Base-by-base conservation (phyloP, 202 grass and related monocot species). In the Bolboschoenoplectus hybrid region DNA sequence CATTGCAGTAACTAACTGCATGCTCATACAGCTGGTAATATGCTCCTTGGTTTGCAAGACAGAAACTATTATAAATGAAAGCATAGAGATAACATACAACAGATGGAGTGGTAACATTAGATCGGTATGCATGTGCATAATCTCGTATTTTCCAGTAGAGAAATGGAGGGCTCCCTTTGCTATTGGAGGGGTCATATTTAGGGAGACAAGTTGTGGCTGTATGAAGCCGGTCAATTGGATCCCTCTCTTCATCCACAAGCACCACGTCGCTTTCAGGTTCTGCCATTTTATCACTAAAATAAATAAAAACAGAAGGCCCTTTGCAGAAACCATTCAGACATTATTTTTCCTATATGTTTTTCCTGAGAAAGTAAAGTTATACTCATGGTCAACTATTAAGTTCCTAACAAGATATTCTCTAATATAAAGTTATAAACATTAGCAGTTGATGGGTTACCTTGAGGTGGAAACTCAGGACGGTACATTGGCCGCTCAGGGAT, bases 131-230 rank as follows among this genome's bases (percentile, higher is more conserved):
- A 74, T 96, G 87, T 0, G 97, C 93, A 80, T 92, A 98, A 83
- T 98, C 97, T 2, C 97, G 93, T 56, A 98, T 98, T 70, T 86
- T 96, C 97, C 97, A 98, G 70, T 98, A 96, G 32, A 94, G 89
- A 67, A 96, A 96, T 86, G 93, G 90, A 10, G 75, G 63, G 39
- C 55, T 86, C 20, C 85, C 74, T 1, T 74, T 16, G 0, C 74
- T 53, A 40, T 69, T 19, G 44, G 89, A 89, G 0, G 91, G 86
- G 55, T 92, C 89, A 49, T 94, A 92, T 0, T 55, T 49, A 2
- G 86, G 61, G 58, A 98, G 93, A 70, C 81, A 91, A 50, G 80
- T 53, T 1, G 80, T 43, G 7, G 97, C 89, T n/a, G 82, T 83
- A 0, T 94, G 63, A 4, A 98, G 86, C 47, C 90, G 94, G 4